Evolutionary conservation across 345 rosid species (phyloP).

Genomic region (Syzygium oleosum): DNA sequence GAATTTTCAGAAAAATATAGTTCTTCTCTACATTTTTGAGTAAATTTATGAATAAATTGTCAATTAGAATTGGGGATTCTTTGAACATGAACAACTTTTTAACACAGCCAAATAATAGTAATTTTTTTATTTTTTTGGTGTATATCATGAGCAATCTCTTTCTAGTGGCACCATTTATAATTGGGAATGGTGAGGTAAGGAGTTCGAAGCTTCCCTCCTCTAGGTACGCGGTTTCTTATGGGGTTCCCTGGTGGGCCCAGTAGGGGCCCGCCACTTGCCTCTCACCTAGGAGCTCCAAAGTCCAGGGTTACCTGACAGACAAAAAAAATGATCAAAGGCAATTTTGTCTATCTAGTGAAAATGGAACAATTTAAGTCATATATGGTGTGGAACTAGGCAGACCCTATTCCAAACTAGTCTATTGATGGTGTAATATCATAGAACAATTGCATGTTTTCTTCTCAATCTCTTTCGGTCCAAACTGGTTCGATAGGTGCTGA

Average conservation of each 20-base stretch:
- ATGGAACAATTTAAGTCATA: background rate
- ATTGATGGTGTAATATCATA: background rate
- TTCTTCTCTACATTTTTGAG: background rate
- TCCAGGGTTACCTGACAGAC: background rate
- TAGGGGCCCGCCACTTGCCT: background rate
- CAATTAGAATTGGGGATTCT: background rate
- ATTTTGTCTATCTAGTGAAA: background rate
- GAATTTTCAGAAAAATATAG: no score
- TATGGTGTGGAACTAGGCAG: background rate
- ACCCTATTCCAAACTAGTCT: background rate
- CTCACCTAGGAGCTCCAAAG: background rate
- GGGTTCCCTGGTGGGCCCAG: no score
- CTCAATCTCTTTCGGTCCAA: background rate
- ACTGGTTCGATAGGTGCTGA: background rate
- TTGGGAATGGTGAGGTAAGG: background rate
- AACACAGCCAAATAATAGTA: background rate
- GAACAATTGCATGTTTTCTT: no score
- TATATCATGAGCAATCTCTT: background rate
- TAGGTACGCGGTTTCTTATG: background rate
- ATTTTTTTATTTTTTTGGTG: background rate
- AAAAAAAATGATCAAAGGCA: background rate
- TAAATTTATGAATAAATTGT: no score
- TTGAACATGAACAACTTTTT: background rate
- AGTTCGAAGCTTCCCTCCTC: background rate
- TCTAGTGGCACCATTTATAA: background rate